Evolutionary conservation across 495 filamentous ascomycete genomes (phyloP).

Genomic region (Xylona heveae): DNA sequence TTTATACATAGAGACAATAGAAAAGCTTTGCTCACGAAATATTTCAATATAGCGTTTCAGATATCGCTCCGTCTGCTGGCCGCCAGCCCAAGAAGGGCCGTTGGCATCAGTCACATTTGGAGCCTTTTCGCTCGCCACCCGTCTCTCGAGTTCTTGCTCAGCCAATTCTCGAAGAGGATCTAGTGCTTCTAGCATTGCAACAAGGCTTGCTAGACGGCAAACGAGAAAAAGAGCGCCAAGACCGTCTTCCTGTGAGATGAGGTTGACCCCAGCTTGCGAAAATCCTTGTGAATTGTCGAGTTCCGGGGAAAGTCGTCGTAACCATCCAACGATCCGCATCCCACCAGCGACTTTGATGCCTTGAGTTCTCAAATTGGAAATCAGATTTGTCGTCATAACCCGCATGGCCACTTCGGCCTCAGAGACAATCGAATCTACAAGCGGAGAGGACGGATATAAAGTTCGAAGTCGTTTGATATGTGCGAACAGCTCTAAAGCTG

Average conservation of each 20-base stretch:
- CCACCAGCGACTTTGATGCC: conserved; percentile 75
- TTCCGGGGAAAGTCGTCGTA: conserved; percentile 71
- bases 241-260: conserved; percentile 23
- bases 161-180: conserved; percentile 74
- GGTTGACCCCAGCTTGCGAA: conserved; percentile 2
- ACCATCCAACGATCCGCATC: conserved; percentile 80
- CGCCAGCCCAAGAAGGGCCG: conserved; percentile 36
- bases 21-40: conserved; percentile 93
- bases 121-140: conserved; percentile 8
- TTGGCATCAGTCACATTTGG: too few relatives aligned
- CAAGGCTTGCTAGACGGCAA: conserved; percentile 61
- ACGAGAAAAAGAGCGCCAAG: conserved; percentile 75
- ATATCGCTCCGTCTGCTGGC: conserved; percentile 85
- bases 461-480: conserved; percentile 77
- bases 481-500: conserved; percentile 77
- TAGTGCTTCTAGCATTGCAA: conserved; percentile 61
- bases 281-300: too few relatives aligned
- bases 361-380: conserved; percentile 51
- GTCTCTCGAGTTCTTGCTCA: conserved; percentile 53
- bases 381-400: conserved; percentile 68
- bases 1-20: conserved; percentile 78
- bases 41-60: conserved; percentile 98
- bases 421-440: conserved; percentile 47
- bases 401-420: conserved; percentile 82
- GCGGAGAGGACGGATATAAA: conserved; percentile 56